Evolutionary conservation across 306 rosid genomes (phyloP).

Genomic region (Citrullus amarus): DNA sequence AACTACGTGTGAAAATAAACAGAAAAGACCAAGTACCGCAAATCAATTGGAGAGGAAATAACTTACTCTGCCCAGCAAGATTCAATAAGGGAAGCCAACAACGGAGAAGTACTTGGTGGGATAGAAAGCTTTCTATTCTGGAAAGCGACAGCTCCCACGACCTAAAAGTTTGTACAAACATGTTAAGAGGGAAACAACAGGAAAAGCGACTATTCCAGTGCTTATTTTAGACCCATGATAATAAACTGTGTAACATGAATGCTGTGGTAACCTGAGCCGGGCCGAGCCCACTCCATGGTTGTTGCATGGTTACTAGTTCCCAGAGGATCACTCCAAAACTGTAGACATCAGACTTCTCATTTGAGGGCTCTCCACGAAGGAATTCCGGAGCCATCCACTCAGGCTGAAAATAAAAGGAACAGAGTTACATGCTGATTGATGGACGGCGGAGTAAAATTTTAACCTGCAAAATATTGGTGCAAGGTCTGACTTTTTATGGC

Average conservation of each 20-base stretch:
- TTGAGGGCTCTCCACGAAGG: conserved; percentile 92
- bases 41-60: background rate
- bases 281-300: conserved; percentile 89
- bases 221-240: background rate
- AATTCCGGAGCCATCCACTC: conserved; percentile 99
- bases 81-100: conserved; percentile 71
- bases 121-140: conserved; percentile 75
- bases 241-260: background rate
- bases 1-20: too few relatives aligned
- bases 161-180: conserved; percentile 35
- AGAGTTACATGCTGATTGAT: conserved; percentile 30
- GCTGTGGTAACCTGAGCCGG: conserved; percentile 63
- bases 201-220: background rate
- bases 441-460: conserved; percentile 28
- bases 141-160: conserved; percentile 96
- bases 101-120: conserved; percentile 63
- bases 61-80: conserved; percentile 98
- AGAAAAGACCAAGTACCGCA: too few relatives aligned
- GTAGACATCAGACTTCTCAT: conserved; percentile 92
- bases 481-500: conserved; percentile 22
- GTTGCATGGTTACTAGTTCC: conserved; percentile 89
- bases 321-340: conserved; percentile 92
- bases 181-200: background rate
- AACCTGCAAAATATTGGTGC: conserved; percentile 27
- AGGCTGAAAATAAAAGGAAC: conserved; percentile 60